These are phyloP conservation scores for Orbilia brochopaga DNA, from an alignment of 2,329 filamentous ascomycete genomes.

Conservation along the genomic window DNA sequence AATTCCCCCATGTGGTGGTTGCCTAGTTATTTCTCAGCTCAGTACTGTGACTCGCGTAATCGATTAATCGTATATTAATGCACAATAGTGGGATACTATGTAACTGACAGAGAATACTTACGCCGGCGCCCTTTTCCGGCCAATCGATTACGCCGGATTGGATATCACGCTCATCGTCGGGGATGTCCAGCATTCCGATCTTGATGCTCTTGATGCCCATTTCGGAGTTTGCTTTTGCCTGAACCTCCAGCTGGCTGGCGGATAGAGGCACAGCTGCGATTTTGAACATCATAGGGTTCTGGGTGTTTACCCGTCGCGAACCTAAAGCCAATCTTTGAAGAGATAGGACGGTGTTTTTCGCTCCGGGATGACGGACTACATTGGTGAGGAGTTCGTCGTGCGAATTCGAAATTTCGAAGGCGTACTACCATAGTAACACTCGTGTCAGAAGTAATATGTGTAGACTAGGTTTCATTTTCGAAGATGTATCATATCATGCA, in stretches of 20 bases:
- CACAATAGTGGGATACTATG: no score
- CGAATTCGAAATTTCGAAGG: constrained; percentile 23
- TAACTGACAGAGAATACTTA: constrained; percentile 9
- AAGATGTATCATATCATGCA: no score
- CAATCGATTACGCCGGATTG: constrained; percentile 39
- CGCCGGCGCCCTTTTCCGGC: constrained; percentile 8
- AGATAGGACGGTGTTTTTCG: constrained; percentile 23
- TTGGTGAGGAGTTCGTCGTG: constrained; percentile 24
- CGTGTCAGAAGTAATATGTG: neutral
- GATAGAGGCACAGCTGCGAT: constrained; percentile 21
- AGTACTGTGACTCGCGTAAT: no score
- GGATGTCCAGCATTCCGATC: constrained; percentile 39
- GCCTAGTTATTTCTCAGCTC: neutral
- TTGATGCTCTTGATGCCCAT: constrained; percentile 35
- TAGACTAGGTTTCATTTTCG: no score
- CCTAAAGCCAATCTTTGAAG: constrained; percentile 33
- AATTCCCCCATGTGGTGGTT: neutral
- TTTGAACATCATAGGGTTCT: constrained; percentile 11
- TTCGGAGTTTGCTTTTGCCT: constrained; percentile 11
- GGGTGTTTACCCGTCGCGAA: constrained; percentile 1
- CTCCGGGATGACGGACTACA: constrained; percentile 21
- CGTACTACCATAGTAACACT: constrained; percentile 18
- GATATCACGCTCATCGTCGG: constrained; percentile 36
- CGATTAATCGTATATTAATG: no score
- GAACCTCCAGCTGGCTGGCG: constrained; percentile 27